Evolutionary conservation across 1,139 yeast species (phyloP), one percentile per base, ranked within the genome.

Genomic region (Sugiyamaella novakii): DNA sequence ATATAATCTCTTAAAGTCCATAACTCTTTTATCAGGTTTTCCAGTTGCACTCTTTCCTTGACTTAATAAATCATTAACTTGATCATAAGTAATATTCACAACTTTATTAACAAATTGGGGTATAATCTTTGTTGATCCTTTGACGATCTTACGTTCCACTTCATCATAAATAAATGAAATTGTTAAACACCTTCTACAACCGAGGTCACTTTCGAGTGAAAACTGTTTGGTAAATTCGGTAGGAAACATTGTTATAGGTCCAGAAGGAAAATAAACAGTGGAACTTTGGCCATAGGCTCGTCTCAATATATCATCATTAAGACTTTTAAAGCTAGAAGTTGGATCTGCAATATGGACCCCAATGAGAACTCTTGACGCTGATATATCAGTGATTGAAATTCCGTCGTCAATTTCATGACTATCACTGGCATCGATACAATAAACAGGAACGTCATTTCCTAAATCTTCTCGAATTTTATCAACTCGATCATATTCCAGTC

Each of bases 341-440:
- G 98, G 98, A 63, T 91, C 92, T 1, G 98, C 98, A 53, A 92
- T 80, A 66, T 87, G 96, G 5, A 88, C 75, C 28, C 84, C 78
- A 4, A 91, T 61, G 1, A 70, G 69, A 58, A 72, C 77, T 3
- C 63, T 60, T 1, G 67, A 66, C 0, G 66, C 68, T 19, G 24
- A 39, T 17, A 33, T 30, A n/a, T 33, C 17, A 33, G 72, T 71
- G 15, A 92, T 69, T 0, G 96, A 81, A 22, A 92, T 75, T 40
- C 98, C 98, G 66, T 92, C 98, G 66, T 92, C 98, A 54, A 92
- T 86, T 66, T 92, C 98, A 59, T 85, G 84, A 0, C 98, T 96
- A 37, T 76, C 76, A 10, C 74, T 80, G 2, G 84, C 77, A 67
- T 92, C 98, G 52, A 92, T 89, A 67, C 98, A 89, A 63, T 83